phyloP scores from a whole-genome alignment of 306 rosid species.

The Medicago arabica region DNA sequence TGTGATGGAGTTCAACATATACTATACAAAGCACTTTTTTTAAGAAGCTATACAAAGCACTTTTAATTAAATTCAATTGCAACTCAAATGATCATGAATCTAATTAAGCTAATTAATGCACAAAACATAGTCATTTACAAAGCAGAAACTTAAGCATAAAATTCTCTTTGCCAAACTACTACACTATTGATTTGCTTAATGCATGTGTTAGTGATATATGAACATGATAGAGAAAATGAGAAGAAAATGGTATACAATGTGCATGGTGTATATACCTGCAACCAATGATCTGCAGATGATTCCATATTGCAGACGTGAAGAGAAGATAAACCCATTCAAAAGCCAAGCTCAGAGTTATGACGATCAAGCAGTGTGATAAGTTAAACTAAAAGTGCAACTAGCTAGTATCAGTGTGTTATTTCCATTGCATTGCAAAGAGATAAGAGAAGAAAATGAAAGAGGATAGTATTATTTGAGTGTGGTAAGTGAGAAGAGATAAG shows the following conservation, averaged over 20 bases:
- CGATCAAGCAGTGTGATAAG: background rate
- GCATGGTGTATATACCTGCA: slow-evolving; percentile 67
- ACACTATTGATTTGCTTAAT: background rate
- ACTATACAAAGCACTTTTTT: background rate
- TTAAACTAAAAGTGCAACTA: background rate
- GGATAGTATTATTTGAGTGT: background rate
- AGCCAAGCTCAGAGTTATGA: background rate
- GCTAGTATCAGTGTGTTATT: no score
- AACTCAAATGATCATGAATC: background rate
- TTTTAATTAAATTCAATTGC: background rate
- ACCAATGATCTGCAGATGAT: slow-evolving; percentile 85
- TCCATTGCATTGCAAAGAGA: no score
- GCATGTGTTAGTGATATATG: background rate
- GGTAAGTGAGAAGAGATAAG: slow-evolving; percentile 18
- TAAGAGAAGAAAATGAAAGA: background rate
- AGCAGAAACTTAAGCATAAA: background rate
- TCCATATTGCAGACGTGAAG: slow-evolving; percentile 89
- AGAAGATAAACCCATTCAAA: slow-evolving; percentile 78
- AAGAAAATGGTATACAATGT: background rate
- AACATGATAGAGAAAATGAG: slow-evolving; percentile 11
- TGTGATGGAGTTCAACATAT: slow-evolving; percentile 6
- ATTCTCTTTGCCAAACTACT: background rate
- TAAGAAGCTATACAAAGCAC: background rate
- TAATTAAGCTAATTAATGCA: background rate
- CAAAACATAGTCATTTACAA: background rate